Percentiles rank a stretch among this genome's conserved stretches.
These are phyloP conservation scores for Protomyces macrosporus DNA, from an alignment of 1,139 yeast genomes.

Conservation along the genomic window DNA sequence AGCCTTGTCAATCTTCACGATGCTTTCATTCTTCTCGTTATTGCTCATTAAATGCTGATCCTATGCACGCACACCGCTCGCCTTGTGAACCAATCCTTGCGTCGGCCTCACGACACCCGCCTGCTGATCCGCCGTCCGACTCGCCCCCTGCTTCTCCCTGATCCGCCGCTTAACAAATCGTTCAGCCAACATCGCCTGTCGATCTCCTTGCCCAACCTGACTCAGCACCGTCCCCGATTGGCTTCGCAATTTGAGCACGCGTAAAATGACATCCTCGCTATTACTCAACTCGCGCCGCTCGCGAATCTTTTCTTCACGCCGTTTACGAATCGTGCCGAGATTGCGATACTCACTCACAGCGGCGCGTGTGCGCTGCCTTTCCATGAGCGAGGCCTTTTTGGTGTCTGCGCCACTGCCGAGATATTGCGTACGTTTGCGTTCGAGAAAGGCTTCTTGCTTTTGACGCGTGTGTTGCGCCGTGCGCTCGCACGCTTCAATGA, in stretches of 20 bases:
- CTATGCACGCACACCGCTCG: neutral
- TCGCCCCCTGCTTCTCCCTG: neutral
- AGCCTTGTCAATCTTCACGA: neutral
- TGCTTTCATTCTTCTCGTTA: neutral
- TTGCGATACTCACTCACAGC: constrained; percentile 74
- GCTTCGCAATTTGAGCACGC: constrained; percentile 1
- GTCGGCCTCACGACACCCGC: neutral
- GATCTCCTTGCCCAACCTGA: neutral
- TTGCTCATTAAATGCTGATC: neutral
- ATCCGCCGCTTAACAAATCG: neutral
- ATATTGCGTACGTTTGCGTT: neutral
- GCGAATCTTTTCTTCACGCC: constrained; percentile 5
- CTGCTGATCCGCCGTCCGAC: neutral
- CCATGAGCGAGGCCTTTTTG: constrained; percentile 32
- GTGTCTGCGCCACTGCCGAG: neutral
- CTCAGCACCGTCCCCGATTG: neutral
- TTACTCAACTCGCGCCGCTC: constrained; percentile 1
- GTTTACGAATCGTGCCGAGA: constrained; percentile 48
- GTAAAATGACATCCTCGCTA: constrained; percentile 18
- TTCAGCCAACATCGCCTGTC: neutral
- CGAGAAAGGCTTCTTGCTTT: constrained; percentile 27
- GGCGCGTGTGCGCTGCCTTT: constrained; percentile 36
- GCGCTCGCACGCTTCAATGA: constrained; percentile 48
- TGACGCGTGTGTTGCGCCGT: constrained; percentile 29
- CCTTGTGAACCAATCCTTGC: neutral